Conservation (phyloP, 2,329 filamentous ascomycete genomes). For the Penicillium sp. region DNA sequence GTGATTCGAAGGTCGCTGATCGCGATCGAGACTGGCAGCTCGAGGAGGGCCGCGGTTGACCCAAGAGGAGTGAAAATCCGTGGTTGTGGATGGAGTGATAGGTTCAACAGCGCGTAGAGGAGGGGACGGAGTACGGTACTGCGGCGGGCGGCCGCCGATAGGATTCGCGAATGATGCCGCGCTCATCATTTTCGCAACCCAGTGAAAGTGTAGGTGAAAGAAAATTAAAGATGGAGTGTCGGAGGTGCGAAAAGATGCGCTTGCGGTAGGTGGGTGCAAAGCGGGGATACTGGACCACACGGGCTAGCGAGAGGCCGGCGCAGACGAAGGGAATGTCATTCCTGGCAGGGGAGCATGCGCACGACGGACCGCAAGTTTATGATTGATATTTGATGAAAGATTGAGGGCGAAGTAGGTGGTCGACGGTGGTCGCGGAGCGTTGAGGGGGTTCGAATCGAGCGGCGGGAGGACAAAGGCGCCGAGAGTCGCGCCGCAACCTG, state of each 20-base stretch:
- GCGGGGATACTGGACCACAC: conserved; percentile 45
- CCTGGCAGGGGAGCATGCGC: conserved; percentile 35
- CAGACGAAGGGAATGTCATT: conserved; percentile 42
- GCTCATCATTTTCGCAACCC: conserved; percentile 37
- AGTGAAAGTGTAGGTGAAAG: conserved; percentile 6
- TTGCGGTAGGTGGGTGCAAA: conserved; percentile 42
- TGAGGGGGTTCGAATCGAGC: conserved; percentile 29
- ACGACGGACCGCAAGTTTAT: conserved; percentile 25
- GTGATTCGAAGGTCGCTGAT: conserved; percentile 23
- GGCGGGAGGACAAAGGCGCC: conserved; percentile 30
- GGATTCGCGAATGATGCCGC: conserved; percentile 42
- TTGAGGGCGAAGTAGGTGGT: conserved; percentile 19
- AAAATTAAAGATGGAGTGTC: conserved; percentile 17
- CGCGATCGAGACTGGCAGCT: conserved; percentile 27
- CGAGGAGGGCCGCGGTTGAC: conserved; percentile 29
- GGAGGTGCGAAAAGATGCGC: conserved; percentile 30
- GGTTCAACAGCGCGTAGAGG: conserved; percentile 49
- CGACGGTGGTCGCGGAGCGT: conserved; percentile 25
- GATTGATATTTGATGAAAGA: conserved; percentile 21
- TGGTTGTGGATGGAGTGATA: conserved; percentile 41
- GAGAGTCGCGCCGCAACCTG: conserved; percentile 28
- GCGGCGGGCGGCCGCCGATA: conserved; percentile 39
- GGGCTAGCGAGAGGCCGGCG: conserved; percentile 42
- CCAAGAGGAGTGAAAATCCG: conserved; percentile 34
- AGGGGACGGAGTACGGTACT: conserved; percentile 50